Evolutionary conservation across 2,329 filamentous ascomycete species (phyloP).

Genomic region (Myriosclerotinia curreyana): DNA sequence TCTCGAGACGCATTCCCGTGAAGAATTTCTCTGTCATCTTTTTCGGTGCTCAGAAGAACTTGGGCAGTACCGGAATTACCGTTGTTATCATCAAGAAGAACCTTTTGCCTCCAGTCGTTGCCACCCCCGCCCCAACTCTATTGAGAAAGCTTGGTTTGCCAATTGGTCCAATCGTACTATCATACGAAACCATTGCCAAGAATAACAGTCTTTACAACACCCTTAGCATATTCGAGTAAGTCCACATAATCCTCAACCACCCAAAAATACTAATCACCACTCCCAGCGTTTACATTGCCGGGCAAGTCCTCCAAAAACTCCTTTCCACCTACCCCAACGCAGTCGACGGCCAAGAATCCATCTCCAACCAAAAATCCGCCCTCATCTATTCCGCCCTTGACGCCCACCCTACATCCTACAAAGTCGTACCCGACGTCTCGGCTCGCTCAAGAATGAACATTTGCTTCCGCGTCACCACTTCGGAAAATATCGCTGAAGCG

Average conservation of each 20-base stretch:
- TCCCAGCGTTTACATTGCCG: conserved; percentile 75
- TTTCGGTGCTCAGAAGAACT: conserved; percentile 93
- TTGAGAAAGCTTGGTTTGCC: conserved; percentile 73
- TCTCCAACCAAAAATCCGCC: conserved; percentile 71
- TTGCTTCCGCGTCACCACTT: conserved; percentile 70
- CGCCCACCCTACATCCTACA: conserved; percentile 68
- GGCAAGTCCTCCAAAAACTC: conserved; percentile 79
- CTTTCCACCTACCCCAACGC: conserved; percentile 63
- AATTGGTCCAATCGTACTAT: conserved; percentile 73
- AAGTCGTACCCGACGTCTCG: conserved; percentile 66
- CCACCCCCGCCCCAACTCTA: conserved; percentile 64
- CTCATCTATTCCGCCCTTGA: conserved; percentile 78
- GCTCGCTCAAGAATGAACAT: conserved; percentile 91
- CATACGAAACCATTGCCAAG: conserved; percentile 82
- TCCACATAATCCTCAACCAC: conserved; percentile 22
- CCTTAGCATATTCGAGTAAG: conserved; percentile 79
- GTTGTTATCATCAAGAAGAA: conserved; percentile 81
- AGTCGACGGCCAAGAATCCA: conserved; percentile 71
- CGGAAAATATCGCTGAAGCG: conserved; percentile 48
- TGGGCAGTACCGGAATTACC: conserved; percentile 81
- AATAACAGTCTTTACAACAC: conserved; percentile 97
- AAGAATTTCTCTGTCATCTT: conserved; percentile 81
- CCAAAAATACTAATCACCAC: conserved; percentile 20
- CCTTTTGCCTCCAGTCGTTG: conserved; percentile 65
- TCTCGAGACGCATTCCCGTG: conserved; percentile 74